A percentile compares a stretch with the other conserved stretches of the same genome.
phyloP scores from a whole-genome alignment of 164 flowering plant genomes.

The Piper longum region DNA sequence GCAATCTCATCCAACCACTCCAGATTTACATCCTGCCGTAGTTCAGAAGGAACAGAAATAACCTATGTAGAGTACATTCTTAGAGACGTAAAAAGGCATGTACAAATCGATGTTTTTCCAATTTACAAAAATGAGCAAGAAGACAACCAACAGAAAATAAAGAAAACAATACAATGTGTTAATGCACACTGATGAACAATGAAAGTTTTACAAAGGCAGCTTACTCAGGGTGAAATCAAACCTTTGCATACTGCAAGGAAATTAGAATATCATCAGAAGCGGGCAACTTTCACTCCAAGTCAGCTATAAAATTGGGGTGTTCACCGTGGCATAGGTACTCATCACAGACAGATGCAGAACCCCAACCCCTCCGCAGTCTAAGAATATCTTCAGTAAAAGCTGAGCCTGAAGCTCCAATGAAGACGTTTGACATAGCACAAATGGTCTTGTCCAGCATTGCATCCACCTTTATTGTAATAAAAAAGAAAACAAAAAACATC shows the following conservation, averaged over 20 bases:
- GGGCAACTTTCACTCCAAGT: conserved; percentile 27
- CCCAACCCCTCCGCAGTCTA: conserved; percentile 78
- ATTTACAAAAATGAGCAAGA: no score
- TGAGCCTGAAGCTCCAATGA: conserved; percentile 88
- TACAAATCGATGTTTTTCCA: no score
- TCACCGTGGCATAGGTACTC: conserved; percentile 80
- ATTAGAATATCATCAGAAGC: not conserved
- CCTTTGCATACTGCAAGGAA: not conserved
- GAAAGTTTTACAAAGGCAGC: not conserved
- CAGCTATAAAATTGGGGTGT: conserved; percentile 72
- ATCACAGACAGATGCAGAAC: conserved; percentile 68
- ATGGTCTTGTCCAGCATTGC: conserved; percentile 99
- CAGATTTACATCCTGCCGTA: no score
- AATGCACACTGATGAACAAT: not conserved
- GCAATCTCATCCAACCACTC: no score
- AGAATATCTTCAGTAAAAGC: conserved; percentile 92
- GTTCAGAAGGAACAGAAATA: no score
- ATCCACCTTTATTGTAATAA: conserved; percentile 54
- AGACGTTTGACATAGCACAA: conserved; percentile 69
- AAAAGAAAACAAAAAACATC: not conserved
- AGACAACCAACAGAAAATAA: no score
- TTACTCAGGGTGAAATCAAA: not conserved
- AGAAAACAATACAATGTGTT: not conserved
- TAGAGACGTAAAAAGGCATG: not conserved
- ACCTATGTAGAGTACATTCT: no score